These are phyloP conservation scores for Dissophora ornata DNA, from an alignment of 192 early-diverging fungal genomes.

Conservation along the genomic window DNA sequence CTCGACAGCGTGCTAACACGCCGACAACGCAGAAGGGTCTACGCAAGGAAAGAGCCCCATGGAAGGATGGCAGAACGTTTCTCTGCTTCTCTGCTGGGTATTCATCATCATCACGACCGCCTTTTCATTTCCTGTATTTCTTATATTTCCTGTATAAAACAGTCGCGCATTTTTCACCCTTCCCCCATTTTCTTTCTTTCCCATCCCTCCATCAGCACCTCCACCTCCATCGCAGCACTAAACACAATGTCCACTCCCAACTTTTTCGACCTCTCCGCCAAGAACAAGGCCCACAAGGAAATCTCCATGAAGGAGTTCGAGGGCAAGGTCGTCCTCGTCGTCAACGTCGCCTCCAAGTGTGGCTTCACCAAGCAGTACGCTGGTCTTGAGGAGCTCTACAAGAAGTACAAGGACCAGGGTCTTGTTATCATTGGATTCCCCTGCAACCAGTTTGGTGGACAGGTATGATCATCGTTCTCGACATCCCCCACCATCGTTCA, in stretches of 20 bases:
- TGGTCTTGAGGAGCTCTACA: constrained; percentile 75
- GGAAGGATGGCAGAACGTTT: no score
- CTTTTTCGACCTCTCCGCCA: constrained; percentile 64
- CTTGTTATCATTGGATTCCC: constrained; percentile 93
- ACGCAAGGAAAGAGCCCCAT: no score
- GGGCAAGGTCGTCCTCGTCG: constrained; percentile 84
- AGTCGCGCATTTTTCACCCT: not conserved
- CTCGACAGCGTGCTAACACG: no score
- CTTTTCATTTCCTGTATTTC: no score
- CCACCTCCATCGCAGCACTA: no score
- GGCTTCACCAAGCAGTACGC: constrained; percentile 86
- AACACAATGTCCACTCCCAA: constrained; percentile 51
- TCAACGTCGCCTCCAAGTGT: constrained; percentile 94
- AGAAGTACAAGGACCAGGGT: constrained; percentile 74
- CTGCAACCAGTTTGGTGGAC: constrained; percentile 86
- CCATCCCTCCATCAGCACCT: not conserved
- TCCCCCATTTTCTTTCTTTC: not conserved
- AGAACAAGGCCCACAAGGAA: constrained; percentile 61
- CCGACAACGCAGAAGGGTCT: no score
- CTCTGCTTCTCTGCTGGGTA: no score
- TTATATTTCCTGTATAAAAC: no score
- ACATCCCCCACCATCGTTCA: no score
- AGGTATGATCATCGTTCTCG: no score
- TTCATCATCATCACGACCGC: no score
- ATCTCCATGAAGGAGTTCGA: constrained; percentile 66